Base-by-base conservation (phyloP, 2,329 filamentous ascomycete species). In the Endocalyx cinctus region DNA sequence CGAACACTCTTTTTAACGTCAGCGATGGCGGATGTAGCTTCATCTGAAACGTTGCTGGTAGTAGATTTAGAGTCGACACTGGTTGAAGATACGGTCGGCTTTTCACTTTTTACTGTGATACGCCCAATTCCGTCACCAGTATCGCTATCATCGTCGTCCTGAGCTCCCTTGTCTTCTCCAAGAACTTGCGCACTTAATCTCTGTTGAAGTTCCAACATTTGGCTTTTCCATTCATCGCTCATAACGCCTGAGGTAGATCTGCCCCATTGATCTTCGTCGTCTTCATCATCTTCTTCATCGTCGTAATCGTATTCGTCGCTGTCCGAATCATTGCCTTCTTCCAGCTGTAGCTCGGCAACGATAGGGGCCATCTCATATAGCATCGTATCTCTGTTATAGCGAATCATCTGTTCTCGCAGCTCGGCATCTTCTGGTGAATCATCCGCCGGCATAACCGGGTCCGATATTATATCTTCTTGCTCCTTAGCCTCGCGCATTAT, bases 301-400 rank as follows among this genome's bases (percentile, higher is more conserved):
- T 73, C 74, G 33, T 79, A 77, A 29, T 61, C 60, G 23, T 72
- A 63, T 13, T 67, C 66, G 29, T 72, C 62, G 7, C 74, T 69
- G n/a, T 78, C 70, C 13, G 70, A 70, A 10, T 66, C 65, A n/a
- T 69, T 67, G 16, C 70, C 75, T 39, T 89, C 82, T 42, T 94
- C 87, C 2, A 97, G 60, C 37, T 94, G 78, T 28, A 98, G 74
- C 61, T 97, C 88, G 12, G 92, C 92, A 12, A 98, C 92, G 3
- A 98, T 85, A 23, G 87, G 79, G 4, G 88, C 87, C 37, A 98
- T 82, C 58, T 97, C 90, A 27, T 83, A 82, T 60, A 95, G 67
- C 51, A 54, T 54, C 5, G 51, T 54, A 22, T 53, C 37, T 34
- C 43, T 72, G 41, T 86, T 82, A 54, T 97, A 98, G 42, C 85